Evolutionary conservation across 441 rosid species (phyloP), one percentile per base, ranked within the genome.

Genomic region (Mallotus japonicus): DNA sequence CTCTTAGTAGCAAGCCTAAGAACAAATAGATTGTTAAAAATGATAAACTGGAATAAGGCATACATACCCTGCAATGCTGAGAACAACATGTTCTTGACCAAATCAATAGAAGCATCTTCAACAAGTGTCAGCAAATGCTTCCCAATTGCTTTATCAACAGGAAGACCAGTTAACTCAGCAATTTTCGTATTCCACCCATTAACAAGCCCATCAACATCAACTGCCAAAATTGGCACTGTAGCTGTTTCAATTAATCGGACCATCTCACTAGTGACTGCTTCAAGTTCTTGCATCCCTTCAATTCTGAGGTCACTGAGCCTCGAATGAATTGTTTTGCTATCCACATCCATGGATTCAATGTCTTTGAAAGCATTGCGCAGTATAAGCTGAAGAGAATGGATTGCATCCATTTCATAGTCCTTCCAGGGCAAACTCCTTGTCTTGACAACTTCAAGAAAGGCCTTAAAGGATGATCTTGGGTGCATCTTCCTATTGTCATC

Each of bases 321-420:
- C 3, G 91, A 81, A 78, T 85, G 83, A 55, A 93, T 85, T 78
- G 83, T 47, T 62, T 65, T 85, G 71, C 89, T 73, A 66, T 85
- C 86, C n/a, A 71, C 59, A 73, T 89, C 88, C 72, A 76, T 42
- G 20, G 81, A 57, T 70, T 85, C 94, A 46, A 68, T 47, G 65
- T 88, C 98, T 80, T 87, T 94, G 75, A 85, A 83, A 37, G 97
- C 86, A 64, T 92, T 94, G 71, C 98, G 87, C 83, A 94, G 76
- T 67, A 94, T 94, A 62, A 92, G 91, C 86, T 94, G 98, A 86
- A 94, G 80, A 55, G 98, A 94, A 79, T 94, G 99, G 74, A 94
- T 94, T 54, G 97, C 96, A 76, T 94, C 98, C 98, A 94, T 92
- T 86, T 94, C 98, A 80, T 85, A 89, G 85, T 94, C 98, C 80